phyloP scores from a whole-genome alignment of 345 rosid species.

The Cardamine resedifolia region DNA sequence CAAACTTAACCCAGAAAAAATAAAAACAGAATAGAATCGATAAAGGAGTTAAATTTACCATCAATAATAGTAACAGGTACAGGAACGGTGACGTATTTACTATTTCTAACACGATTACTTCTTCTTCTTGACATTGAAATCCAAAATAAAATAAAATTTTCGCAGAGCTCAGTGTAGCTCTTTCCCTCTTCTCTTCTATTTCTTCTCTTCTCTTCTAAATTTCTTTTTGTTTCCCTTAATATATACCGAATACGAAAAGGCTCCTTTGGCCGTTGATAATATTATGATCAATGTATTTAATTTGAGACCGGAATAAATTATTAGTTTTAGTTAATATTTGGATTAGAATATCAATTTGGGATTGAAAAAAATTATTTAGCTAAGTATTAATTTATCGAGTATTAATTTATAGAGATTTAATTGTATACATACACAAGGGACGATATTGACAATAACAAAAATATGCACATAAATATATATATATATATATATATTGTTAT shows the following conservation, averaged over 20 bases:
- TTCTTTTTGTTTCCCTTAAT: neutral
- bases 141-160: neutral
- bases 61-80: conserved; percentile 23
- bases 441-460: too few relatives aligned
- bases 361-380: too few relatives aligned
- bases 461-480: too few relatives aligned
- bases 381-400: too few relatives aligned
- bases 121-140: conserved; percentile 36
- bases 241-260: neutral
- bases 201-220: neutral
- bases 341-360: too few relatives aligned
- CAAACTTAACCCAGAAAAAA: too few relatives aligned
- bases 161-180: neutral
- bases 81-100: conserved; percentile 4
- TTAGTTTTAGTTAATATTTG: too few relatives aligned
- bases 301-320: too few relatives aligned
- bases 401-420: too few relatives aligned
- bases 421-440: too few relatives aligned
- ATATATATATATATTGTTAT: too few relatives aligned
- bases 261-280: conserved; percentile 11
- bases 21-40: neutral
- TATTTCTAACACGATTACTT: conserved; percentile 37
- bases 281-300: too few relatives aligned
- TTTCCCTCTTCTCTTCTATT: neutral
- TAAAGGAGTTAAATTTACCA: conserved; percentile 9